Base-by-base conservation (phyloP, 2,329 filamentous ascomycete genomes). In the Elsinoe batatas region DNA sequence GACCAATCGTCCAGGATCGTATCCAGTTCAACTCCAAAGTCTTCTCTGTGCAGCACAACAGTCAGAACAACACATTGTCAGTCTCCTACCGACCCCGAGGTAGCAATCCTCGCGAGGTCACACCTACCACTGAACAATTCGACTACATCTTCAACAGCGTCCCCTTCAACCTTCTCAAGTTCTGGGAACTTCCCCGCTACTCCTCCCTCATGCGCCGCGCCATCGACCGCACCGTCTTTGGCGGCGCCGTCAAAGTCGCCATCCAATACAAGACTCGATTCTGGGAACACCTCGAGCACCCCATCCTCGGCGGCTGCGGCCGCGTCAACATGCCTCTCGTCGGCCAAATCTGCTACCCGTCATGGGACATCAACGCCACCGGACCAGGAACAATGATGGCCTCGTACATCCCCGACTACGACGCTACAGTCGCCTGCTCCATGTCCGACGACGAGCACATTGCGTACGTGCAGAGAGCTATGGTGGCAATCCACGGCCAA, bases 191-290 rank as follows among this genome's bases (percentile, higher is more conserved):
- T 0, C 80, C 81, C 0, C 64, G 65, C 4, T 79, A 78, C 62
- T 75, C 76, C 22, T 72, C 72, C 18, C 69, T 79, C 5, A 65
- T 79, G 36, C 65, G 65, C 37, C 74, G 73, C 8, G 76, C 76
- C 3, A 78, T 79, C 61, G 65, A 61, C 22, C 67, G 68, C n/a
- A 69, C 79, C 57, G 76, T 78, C 59, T 79, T 79, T 64, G 64
- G 71, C 20, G 73, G 72, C 20, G 68, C 71, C 1, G 79, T 76
- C 64, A 79, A 80, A 65, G 77, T 88, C 0, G 80, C 83, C 0
- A 76, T 88, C 2, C 82, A 85, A 66, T 88, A 85, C 71, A 73
- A 78, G 57, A 80, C 83, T 0, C 80, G 85, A 1, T 80, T 79
- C 69, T 80, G 78, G 78, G 77, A 80, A 58, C 73, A 79, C 57